Conservation (phyloP, 225 moss, liverwort and hornwort genomes). For the Antitrichia curtipendula region DNA sequence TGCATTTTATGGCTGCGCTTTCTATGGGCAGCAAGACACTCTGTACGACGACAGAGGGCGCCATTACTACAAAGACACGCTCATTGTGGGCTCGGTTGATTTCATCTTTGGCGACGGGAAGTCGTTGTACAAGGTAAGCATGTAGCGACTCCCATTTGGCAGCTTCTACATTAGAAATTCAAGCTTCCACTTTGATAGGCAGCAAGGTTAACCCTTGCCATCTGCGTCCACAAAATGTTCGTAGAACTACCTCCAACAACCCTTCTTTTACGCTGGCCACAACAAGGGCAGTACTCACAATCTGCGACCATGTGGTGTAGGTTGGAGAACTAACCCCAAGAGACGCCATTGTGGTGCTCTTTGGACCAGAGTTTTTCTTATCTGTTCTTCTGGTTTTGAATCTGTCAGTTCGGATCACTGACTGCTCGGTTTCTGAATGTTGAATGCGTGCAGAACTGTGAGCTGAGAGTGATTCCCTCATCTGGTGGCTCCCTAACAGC, state of each 20-base stretch:
- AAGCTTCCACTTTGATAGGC: background rate
- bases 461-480: constrained; percentile 31
- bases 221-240: background rate
- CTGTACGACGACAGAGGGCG: constrained; percentile 55
- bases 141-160: background rate
- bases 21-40: constrained; percentile 46
- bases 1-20: constrained; percentile 49
- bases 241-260: background rate
- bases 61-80: constrained; percentile 45
- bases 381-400: background rate
- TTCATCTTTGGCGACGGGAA: constrained; percentile 55
- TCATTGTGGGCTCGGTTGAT: constrained; percentile 41
- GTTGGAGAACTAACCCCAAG: background rate
- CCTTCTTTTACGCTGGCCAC: background rate
- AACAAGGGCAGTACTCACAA: background rate
- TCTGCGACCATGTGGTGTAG: background rate
- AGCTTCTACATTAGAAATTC: background rate
- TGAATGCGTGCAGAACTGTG: constrained; percentile 24
- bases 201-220: background rate
- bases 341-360: background rate
- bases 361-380: background rate
- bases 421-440: background rate
- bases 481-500: constrained; percentile 39
- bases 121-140: constrained; percentile 30
- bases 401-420: background rate